These are phyloP conservation scores for Sporothrix brasiliensis DNA, from an alignment of 2,329 filamentous ascomycete genomes.

Conservation along the genomic window DNA sequence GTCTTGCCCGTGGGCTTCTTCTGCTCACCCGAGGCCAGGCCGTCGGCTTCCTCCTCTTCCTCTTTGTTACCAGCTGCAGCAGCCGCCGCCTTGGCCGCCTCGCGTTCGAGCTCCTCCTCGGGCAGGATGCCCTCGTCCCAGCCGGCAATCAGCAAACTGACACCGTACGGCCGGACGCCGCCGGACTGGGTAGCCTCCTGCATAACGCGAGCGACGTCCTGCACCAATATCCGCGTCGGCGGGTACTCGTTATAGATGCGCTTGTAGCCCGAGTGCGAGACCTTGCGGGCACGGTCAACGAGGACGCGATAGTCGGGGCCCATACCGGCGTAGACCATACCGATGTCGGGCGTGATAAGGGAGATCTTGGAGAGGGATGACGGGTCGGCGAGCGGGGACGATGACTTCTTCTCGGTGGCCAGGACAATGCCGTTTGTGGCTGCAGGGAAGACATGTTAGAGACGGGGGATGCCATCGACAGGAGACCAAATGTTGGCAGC, in stretches of 20 bases:
- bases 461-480: neutral
- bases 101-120: constrained; percentile 68
- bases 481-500: neutral
- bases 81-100: constrained; percentile 49
- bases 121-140: constrained; percentile 98
- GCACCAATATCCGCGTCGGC: constrained; percentile 97
- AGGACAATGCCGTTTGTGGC: constrained; percentile 99
- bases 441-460: constrained; percentile 44
- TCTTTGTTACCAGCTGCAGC: constrained; percentile 46
- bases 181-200: constrained; percentile 98
- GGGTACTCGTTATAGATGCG: constrained; percentile 99
- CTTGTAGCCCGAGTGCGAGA: constrained; percentile 98
- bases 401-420: constrained; percentile 99
- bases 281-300: constrained; percentile 96
- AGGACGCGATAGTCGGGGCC: constrained; percentile 97
- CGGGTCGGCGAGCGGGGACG: constrained; percentile 93
- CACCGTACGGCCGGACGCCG: constrained; percentile 94
- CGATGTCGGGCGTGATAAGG: constrained; percentile 97
- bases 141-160: constrained; percentile 90
- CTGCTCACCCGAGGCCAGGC: constrained; percentile 56
- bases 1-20: constrained; percentile 84
- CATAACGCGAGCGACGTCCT: constrained; percentile 96
- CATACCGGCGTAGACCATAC: constrained; percentile 99
- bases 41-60: constrained; percentile 45
- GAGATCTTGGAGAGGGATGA: constrained; percentile 96